phyloP scores from a whole-genome alignment of 192 early-diverging fungal genomes.

The Kappamyces sp. region DNA sequence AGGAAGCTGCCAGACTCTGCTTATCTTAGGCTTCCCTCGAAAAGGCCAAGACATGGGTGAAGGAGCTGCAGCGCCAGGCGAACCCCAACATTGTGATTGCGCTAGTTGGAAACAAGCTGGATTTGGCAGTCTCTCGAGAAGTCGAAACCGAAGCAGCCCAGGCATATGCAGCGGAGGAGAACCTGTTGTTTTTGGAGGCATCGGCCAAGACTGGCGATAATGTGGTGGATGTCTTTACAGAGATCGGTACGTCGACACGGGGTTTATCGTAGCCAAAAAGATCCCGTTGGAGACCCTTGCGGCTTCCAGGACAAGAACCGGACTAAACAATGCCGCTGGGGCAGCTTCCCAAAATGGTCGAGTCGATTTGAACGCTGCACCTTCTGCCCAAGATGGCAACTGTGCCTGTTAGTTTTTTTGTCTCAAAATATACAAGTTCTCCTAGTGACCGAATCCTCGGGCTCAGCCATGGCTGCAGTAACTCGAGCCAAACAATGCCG shows the following conservation, averaged over 20 bases:
- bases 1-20: background rate
- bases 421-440: no score
- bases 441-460: no score
- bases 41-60: constrained; percentile 91
- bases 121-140: constrained; percentile 64
- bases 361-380: constrained; percentile 35
- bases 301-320: constrained; percentile 29
- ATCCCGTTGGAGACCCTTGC: constrained; percentile 49
- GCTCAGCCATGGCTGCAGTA: no score
- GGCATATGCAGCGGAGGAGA: constrained; percentile 70
- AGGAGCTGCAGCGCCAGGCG: constrained; percentile 93
- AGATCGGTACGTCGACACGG: constrained; percentile 56
- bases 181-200: constrained; percentile 84
- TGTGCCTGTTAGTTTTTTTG: constrained; percentile 20
- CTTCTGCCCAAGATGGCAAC: constrained; percentile 14
- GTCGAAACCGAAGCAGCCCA: constrained; percentile 68
- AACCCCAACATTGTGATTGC: constrained; percentile 95
- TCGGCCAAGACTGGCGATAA: constrained; percentile 78
- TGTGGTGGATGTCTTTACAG: constrained; percentile 85
- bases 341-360: constrained; percentile 22
- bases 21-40: constrained; percentile 66
- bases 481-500: no score
- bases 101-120: constrained; percentile 94
- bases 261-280: constrained; percentile 39
- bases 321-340: constrained; percentile 13